These are phyloP conservation scores for Aspergillus egyptiacus DNA, from an alignment of 495 filamentous ascomycete species.

Conservation along the genomic window DNA sequence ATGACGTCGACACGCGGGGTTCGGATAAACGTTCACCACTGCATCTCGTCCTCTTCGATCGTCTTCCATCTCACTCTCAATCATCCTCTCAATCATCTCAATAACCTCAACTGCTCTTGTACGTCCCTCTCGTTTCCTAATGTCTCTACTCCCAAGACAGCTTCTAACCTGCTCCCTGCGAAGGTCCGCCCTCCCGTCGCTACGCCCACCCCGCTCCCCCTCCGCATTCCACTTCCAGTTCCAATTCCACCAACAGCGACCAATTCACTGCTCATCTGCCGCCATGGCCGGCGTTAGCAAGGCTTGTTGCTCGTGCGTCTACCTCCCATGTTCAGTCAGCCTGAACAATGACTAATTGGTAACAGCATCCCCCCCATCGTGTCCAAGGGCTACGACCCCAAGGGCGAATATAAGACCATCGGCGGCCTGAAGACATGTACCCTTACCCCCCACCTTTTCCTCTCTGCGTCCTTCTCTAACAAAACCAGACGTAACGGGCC, in stretches of 20 bases:
- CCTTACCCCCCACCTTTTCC: constrained; percentile 6
- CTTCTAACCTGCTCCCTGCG: constrained; percentile 9
- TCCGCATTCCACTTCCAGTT: neutral
- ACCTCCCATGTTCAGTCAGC: neutral
- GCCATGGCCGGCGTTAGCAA: constrained; percentile 45
- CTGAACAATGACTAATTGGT: neutral
- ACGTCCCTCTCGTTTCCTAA: neutral
- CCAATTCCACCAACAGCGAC: neutral
- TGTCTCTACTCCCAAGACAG: constrained; percentile 2
- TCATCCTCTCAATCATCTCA: neutral
- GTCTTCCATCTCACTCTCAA: neutral
- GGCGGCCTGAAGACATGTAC: constrained; percentile 59
- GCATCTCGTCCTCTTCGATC: neutral
- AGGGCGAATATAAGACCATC: constrained; percentile 56
- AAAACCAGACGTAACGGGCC: constrained; percentile 46
- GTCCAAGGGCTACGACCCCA: constrained; percentile 51
- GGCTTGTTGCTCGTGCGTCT: constrained; percentile 44
- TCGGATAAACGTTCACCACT: too few species aligned
- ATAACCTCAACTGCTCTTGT: neutral
- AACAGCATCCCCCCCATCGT: constrained; percentile 49
- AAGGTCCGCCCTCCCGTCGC: constrained; percentile 5
- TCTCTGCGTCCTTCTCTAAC: constrained; percentile 6
- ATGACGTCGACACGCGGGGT: neutral
- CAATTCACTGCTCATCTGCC: constrained; percentile 23
- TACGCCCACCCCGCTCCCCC: neutral